phyloP scores from a whole-genome alignment of 202 grass and related monocot species.

The Zizania palustris region DNA sequence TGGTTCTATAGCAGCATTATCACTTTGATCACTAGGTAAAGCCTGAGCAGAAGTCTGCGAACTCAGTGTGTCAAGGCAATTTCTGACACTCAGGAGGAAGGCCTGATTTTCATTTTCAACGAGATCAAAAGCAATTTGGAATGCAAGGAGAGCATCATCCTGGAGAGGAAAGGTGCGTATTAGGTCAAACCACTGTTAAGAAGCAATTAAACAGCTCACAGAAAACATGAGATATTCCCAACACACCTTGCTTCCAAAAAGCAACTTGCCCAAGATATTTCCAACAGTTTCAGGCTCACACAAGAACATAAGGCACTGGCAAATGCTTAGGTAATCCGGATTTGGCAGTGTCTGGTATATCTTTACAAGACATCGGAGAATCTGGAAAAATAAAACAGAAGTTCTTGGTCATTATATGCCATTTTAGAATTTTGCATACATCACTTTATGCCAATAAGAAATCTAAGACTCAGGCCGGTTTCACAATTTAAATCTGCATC shows the following conservation, averaged over 20 bases:
- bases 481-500: background rate
- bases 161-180: slow-evolving; percentile 47
- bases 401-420: background rate
- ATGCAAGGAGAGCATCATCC: slow-evolving; percentile 87
- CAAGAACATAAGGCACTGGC: slow-evolving; percentile 85
- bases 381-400: slow-evolving; percentile 26
- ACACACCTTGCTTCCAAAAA: slow-evolving; percentile 69
- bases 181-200: background rate
- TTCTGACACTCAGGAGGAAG: slow-evolving; percentile 70
- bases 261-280: slow-evolving; percentile 68
- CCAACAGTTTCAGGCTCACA: slow-evolving; percentile 66
- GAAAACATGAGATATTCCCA: background rate
- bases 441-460: background rate
- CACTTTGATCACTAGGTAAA: slow-evolving; percentile 49
- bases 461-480: background rate
- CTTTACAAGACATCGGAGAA: slow-evolving; percentile 35
- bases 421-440: background rate
- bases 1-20: slow-evolving; percentile 45
- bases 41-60: slow-evolving; percentile 8
- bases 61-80: slow-evolving; percentile 49
- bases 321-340: slow-evolving; percentile 51
- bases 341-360: slow-evolving; percentile 31
- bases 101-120: slow-evolving; percentile 98
- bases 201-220: background rate
- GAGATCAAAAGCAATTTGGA: slow-evolving; percentile 90